Evolutionary conservation across 2,329 filamentous ascomycete genomes (phyloP).

Genomic region (Sclerotinia minor): DNA sequence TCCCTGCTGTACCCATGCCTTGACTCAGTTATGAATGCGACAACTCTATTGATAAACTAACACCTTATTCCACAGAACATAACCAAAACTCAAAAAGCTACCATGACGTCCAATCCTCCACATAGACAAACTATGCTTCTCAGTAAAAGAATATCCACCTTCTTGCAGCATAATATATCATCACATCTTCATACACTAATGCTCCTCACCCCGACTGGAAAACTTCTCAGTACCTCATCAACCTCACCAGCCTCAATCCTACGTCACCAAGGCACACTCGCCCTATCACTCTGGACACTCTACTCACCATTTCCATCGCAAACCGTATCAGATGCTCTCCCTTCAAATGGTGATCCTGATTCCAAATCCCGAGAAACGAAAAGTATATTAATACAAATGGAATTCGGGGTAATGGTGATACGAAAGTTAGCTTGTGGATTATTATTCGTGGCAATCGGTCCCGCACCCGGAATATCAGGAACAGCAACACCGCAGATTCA

Average conservation of each 20-base stretch:
- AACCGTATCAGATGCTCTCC: slow-evolving; percentile 27
- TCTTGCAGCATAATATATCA: slow-evolving; percentile 58
- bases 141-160: slow-evolving; percentile 63
- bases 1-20: neutral
- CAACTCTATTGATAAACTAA: neutral
- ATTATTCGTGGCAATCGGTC: slow-evolving; percentile 61
- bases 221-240: slow-evolving; percentile 63
- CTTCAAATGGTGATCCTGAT: slow-evolving; percentile 23
- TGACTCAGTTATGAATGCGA: neutral
- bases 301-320: slow-evolving; percentile 48
- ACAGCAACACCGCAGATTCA: slow-evolving; percentile 1
- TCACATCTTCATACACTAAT: slow-evolving; percentile 59
- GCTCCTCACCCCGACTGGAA: slow-evolving; percentile 60
- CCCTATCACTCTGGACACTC: slow-evolving; percentile 60
- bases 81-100: slow-evolving; percentile 17
- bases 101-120: slow-evolving; percentile 30
- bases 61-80: slow-evolving; percentile 31
- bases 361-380: slow-evolving; percentile 31
- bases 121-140: slow-evolving; percentile 50
- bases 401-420: slow-evolving; percentile 57
- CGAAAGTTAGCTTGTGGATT: slow-evolving; percentile 58
- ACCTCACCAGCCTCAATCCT: slow-evolving; percentile 56
- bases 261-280: slow-evolving; percentile 64
- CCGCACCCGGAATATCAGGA: slow-evolving; percentile 38
- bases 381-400: slow-evolving; percentile 51